Conservation (phyloP, 345 rosid genomes). For the Salix viminalis region DNA sequence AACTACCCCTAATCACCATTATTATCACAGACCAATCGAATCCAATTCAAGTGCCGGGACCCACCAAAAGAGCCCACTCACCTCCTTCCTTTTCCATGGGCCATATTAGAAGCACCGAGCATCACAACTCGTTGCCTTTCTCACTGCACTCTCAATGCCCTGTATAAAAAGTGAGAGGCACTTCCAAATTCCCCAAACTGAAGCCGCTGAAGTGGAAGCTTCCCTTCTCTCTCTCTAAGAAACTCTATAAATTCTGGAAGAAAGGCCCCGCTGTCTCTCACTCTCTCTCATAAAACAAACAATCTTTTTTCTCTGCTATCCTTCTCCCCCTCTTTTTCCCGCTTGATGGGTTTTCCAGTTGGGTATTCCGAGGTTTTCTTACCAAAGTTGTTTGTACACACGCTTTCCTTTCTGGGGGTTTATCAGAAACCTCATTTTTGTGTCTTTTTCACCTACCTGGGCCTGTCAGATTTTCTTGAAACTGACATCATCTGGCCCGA, state of each 20-base stretch:
- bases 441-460: constrained; percentile 48
- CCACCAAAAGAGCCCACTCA: background rate
- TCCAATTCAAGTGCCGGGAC: background rate
- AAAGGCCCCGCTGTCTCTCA: constrained; percentile 3
- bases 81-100: constrained; percentile 2
- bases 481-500: constrained; percentile 59
- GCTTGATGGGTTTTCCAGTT: constrained; percentile 76
- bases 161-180: background rate
- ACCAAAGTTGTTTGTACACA: constrained; percentile 64
- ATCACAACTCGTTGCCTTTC: constrained; percentile 21
- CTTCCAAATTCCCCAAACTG: background rate
- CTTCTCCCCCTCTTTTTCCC: background rate
- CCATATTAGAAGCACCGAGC: background rate
- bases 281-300: background rate
- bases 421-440: constrained; percentile 46
- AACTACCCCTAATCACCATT: no score
- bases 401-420: constrained; percentile 61
- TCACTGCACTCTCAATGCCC: background rate
- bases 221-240: constrained; percentile 1
- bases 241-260: background rate
- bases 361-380: constrained; percentile 69
- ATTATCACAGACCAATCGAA: constrained; percentile 19
- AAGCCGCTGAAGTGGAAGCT: constrained; percentile 30
- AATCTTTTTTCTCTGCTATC: background rate
- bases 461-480: constrained; percentile 77